These are phyloP conservation scores for Emmonsiellopsis sp. DNA, from an alignment of 2,329 filamentous ascomycete genomes.

Conservation along the genomic window DNA sequence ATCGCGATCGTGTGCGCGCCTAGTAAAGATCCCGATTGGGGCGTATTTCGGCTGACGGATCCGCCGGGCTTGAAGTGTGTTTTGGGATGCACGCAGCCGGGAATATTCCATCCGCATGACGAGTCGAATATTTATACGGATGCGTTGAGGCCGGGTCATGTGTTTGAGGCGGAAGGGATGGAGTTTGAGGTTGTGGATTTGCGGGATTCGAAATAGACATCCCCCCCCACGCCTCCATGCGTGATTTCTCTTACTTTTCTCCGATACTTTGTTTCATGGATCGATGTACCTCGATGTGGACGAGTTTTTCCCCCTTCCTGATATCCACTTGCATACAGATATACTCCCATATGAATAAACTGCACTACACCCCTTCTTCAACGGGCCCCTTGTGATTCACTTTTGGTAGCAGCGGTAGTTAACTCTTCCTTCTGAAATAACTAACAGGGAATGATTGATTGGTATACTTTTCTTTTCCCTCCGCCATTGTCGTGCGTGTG, in stretches of 20 bases:
- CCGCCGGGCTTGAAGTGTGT: slow-evolving; percentile 85
- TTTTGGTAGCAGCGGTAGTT: no score
- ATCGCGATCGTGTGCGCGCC: slow-evolving; percentile 96
- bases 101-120: slow-evolving; percentile 72
- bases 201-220: slow-evolving; percentile 13
- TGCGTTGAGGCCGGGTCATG: slow-evolving; percentile 60
- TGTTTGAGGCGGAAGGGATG: slow-evolving; percentile 57
- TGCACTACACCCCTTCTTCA: no score
- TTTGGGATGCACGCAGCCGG: slow-evolving; percentile 63
- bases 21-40: slow-evolving; percentile 63
- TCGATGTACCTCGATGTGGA: neutral
- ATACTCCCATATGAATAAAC: no score
- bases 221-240: neutral
- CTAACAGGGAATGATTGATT: no score
- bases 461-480: no score
- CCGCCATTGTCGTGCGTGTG: no score
- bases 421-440: no score
- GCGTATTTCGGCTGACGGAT: slow-evolving; percentile 86
- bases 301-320: neutral
- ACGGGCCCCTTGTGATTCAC: no score
- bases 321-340: neutral
- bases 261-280: neutral
- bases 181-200: slow-evolving; percentile 61
- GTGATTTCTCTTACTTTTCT: neutral
- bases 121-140: slow-evolving; percentile 68